A percentile compares a stretch with the other conserved stretches of the same genome.
Evolutionary conservation across 2,329 filamentous ascomycete species (phyloP).

Genomic region (Aspergillus unguis): DNA sequence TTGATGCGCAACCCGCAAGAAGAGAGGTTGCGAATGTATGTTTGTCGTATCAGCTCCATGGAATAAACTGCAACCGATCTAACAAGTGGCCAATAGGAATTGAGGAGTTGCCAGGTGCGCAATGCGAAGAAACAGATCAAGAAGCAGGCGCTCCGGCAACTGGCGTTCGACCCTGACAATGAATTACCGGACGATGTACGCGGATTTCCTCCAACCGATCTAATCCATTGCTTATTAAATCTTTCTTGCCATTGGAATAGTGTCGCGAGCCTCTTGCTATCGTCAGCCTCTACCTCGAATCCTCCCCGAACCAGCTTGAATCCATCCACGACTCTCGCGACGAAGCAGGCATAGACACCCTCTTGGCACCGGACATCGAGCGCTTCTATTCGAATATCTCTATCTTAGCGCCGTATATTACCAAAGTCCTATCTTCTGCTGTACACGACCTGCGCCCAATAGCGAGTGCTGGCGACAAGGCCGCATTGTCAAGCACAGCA

Average conservation of each 20-base stretch:
- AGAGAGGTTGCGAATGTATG: slow-evolving; percentile 33
- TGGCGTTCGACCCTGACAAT: slow-evolving; percentile 34
- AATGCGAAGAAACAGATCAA: slow-evolving; percentile 34
- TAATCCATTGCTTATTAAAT: background rate
- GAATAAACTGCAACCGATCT: background rate
- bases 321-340: slow-evolving; percentile 16
- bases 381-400: slow-evolving; percentile 33
- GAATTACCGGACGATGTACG: slow-evolving; percentile 35
- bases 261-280: slow-evolving; percentile 34
- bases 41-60: background rate
- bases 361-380: slow-evolving; percentile 36
- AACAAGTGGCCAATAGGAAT: slow-evolving; percentile 25
- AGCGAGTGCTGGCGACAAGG: slow-evolving; percentile 18
- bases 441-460: slow-evolving; percentile 29
- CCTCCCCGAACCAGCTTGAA: slow-evolving; percentile 22
- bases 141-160: slow-evolving; percentile 27
- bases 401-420: slow-evolving; percentile 23
- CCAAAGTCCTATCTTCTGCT: slow-evolving; percentile 24
- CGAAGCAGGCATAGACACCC: slow-evolving; percentile 26
- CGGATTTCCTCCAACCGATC: background rate
- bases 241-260: slow-evolving; percentile 19
- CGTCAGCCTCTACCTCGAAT: slow-evolving; percentile 38
- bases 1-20: slow-evolving; percentile 29
- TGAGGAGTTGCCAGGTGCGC: slow-evolving; percentile 33
- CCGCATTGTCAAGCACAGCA: slow-evolving; percentile 8